Evolutionary conservation across 805 yeast species (phyloP), one percentile per base, ranked within the genome.

Genomic region (Pichia pseudocactophila): DNA sequence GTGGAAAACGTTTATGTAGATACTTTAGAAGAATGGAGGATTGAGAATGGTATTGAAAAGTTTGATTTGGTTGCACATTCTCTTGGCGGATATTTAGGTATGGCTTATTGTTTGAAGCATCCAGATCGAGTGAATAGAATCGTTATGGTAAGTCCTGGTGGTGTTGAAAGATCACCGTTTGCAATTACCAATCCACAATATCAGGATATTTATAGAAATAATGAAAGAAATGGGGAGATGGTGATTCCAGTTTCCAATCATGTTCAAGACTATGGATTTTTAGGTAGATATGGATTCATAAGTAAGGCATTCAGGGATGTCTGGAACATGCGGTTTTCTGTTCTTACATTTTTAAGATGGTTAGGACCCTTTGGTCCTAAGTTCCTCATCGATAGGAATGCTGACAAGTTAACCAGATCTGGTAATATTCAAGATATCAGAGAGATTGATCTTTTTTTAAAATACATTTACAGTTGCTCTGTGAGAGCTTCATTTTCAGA

Each of bases 51-150:
- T 0, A 57, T 84, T 10, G 70, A 66, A 2, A 69, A 73, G 47
- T 70, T 85, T 32, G 81, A 74, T 52, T 55, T 85, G 12, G 62
- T 84, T 17, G 90, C 87, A 0, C 95, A 85, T 58, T 83, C 94
- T 0, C 77, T 76, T 49, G 95, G 95, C 27, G 92, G 87, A 0
- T 80, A 82, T 51, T 10, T 43, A 10, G 73, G 85, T 0, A 73
- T 74, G 38, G 73, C 79, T 7, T 84, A 81, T 56, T 69, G 83
- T 2, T 54, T 77, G 34, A 73, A 66, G 46, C 70, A 80, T 51
- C 86, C 88, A 0, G 56, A 71, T 0, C 56, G 67, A 4, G 66
- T 85, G 7, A 61, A 69, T 13, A 71, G 73, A 45, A 60, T 85
- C 49, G 65, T 82, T 2, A 63, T 84, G 19, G 71, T 81, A 3